These are phyloP conservation scores for Candolleomyces eurysporus DNA, from an alignment of 768 basidiomycete genomes.

Conservation along the genomic window DNA sequence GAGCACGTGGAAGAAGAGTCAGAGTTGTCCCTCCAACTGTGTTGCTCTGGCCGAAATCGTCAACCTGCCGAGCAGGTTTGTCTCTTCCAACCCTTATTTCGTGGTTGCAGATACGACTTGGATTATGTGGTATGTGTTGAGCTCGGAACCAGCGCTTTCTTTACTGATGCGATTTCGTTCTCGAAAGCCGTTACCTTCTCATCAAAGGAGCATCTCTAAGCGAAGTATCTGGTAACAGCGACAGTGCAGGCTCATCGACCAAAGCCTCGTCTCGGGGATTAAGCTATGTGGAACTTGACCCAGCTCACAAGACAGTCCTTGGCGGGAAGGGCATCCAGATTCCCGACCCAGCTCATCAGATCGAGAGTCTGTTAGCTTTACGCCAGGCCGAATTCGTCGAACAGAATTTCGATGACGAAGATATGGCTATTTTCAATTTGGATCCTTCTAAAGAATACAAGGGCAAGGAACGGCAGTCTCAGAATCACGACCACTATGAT, in stretches of 20 bases:
- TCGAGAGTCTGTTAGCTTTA: conserved; percentile 45
- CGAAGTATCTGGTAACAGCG: background rate
- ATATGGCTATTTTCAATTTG: conserved; percentile 41
- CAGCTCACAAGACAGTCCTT: conserved; percentile 41
- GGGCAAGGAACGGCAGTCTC: conserved; percentile 8
- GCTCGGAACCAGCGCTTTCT: background rate
- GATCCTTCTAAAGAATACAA: conserved; percentile 15
- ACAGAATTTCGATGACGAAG: conserved; percentile 50
- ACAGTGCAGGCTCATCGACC: conserved; percentile 1
- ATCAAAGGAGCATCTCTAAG: conserved; percentile 35
- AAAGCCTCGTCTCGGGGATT: conserved; percentile 13
- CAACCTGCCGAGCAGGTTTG: conserved; percentile 56
- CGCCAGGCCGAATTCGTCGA: conserved; percentile 39
- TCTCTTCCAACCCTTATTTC: conserved; percentile 49
- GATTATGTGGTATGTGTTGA: conserved; percentile 58
- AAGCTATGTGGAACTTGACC: conserved; percentile 51
- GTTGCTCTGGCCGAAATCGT: conserved; percentile 66
- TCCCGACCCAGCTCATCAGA: conserved; percentile 55
- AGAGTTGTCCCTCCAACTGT: conserved; percentile 43
- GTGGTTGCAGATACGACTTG: conserved; percentile 65
- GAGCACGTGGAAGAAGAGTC: conserved; percentile 53
- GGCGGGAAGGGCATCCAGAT: conserved; percentile 40
- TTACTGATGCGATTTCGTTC: background rate
- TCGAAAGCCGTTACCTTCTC: conserved; percentile 68
- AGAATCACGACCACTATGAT: conserved; percentile 16